Base-by-base conservation (phyloP, 176 grass and related monocot genomes). In the Areca catechu region DNA sequence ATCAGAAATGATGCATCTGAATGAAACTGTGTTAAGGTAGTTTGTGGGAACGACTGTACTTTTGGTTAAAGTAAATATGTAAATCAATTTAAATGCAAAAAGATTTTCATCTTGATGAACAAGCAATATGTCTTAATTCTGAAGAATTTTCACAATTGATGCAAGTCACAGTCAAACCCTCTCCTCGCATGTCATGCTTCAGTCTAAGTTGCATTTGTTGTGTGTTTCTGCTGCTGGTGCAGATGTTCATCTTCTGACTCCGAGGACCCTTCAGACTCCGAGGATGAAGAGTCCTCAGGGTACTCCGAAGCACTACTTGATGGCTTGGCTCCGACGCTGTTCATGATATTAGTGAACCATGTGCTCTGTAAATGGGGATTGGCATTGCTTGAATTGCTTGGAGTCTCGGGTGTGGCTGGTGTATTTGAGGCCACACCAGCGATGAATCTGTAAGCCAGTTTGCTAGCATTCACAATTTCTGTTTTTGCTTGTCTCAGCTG, bases 401-500 rank as follows among this genome's bases (percentile, higher is more conserved):
- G 64, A 37, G 70, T 56, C 15, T 82, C 69, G 5, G 15, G 19
- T 7, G 68, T 74, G 57, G 73, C 62, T 49, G 65, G 61, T 69
- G 51, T 24, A 29, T 66, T 74, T 20, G 77, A 77, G 1, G 73
- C 49, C 22, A 69, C 22, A 34, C 78, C 70, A 3, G 71, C 50
- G 27, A 86, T 29, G 62, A 74, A 82, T 63, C 70, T 75, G 50
- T 71, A 71, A 20, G 83, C 74, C 16, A 53, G 22, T 78, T 78
- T 86, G 65, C 78, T 76, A 58, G 61, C 83, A 55, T 63, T 78
- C 54, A 77, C 6, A n/a, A 82, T 82, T 57, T 82, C 78, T 22
- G 50, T 78, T 78, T 82, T 86, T 3, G 74, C 83, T 71, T 86
- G 83, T 50, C 66, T 77, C 16, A 86, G 53, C 83, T 82, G 78